phyloP scores from a whole-genome alignment of 2,329 filamentous ascomycete genomes.

The Scytalidium sp. region DNA sequence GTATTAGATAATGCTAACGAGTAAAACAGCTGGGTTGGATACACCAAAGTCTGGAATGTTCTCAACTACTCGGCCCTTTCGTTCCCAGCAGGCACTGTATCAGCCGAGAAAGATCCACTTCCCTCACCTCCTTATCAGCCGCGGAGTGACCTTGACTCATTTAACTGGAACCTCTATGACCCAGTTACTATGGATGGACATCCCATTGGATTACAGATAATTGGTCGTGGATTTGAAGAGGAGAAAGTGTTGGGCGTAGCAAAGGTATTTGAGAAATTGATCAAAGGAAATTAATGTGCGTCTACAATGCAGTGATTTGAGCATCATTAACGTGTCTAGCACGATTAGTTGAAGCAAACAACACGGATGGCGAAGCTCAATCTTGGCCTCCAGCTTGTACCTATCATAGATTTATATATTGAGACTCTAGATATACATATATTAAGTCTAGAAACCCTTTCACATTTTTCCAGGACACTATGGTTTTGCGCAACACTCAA shows the following conservation, averaged over 20 bases:
- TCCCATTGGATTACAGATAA: constrained; percentile 51
- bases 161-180: constrained; percentile 48
- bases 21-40: constrained; percentile 47
- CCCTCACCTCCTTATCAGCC: constrained; percentile 36
- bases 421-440: no score
- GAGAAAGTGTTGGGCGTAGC: constrained; percentile 34
- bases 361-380: no score
- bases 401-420: no score
- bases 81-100: constrained; percentile 49
- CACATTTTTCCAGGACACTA: no score
- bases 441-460: no score
- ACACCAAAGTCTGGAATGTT: constrained; percentile 61
- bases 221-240: constrained; percentile 49
- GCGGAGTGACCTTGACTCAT: constrained; percentile 47
- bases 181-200: constrained; percentile 36
- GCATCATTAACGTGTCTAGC: no score
- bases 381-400: no score
- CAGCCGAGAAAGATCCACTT: constrained; percentile 33
- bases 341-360: no score
- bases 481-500: no score
- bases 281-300: neutral
- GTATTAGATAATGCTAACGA: constrained; percentile 1
- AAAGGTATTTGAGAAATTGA: neutral
- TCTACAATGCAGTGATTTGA: no score
- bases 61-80: constrained; percentile 59